Evolutionary conservation across 495 filamentous ascomycete genomes (phyloP).

Genomic region (Neurospora sp.): DNA sequence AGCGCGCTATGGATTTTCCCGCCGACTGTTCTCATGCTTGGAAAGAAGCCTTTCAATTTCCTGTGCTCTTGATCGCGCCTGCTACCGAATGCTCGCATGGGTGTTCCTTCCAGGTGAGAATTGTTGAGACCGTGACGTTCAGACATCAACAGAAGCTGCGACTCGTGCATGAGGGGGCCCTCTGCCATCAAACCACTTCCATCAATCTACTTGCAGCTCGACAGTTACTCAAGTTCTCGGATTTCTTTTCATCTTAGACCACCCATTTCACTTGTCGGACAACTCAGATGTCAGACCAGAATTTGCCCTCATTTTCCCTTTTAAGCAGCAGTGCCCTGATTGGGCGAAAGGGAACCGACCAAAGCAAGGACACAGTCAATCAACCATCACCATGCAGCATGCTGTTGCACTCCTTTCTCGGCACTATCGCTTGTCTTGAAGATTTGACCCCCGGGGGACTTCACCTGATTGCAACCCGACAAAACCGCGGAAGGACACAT

Average conservation of each 20-base stretch:
- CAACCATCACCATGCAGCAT: not conserved
- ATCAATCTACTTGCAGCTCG: not conserved
- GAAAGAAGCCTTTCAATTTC: not conserved
- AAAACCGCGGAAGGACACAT: not conserved
- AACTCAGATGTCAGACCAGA: not conserved
- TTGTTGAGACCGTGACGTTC: not conserved
- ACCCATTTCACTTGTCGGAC: not conserved
- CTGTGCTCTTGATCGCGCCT: not conserved
- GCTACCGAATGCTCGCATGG: not conserved
- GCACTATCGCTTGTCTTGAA: not conserved
- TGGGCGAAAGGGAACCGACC: not conserved
- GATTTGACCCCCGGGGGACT: not conserved
- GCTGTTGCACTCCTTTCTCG: not conserved
- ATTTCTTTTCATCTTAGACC: not conserved
- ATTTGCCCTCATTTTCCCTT: slow-evolving; percentile 1
- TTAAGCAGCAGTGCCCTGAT: not conserved
- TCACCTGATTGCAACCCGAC: not conserved
- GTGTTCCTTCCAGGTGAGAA: not conserved
- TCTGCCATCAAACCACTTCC: not conserved
- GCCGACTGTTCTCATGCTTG: not conserved
- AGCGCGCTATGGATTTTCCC: not conserved
- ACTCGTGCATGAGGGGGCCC: not conserved
- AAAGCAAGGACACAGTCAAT: not conserved
- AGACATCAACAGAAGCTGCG: not conserved
- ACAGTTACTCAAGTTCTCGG: not conserved